These are phyloP conservation scores for Citrus hindsii DNA, from an alignment of 345 rosid species.

Conservation along the genomic window DNA sequence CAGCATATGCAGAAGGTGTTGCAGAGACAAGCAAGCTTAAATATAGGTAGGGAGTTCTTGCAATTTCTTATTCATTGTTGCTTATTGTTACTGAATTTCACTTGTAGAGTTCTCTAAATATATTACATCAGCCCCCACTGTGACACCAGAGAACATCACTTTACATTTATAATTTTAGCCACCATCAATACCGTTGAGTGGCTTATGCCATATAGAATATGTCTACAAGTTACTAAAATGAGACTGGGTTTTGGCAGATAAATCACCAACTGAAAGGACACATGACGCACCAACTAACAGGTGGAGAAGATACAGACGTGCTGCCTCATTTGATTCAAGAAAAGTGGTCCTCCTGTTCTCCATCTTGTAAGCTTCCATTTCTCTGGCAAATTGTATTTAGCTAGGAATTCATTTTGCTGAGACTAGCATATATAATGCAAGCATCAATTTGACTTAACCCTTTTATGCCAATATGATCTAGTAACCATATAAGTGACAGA, in stretches of 20 bases:
- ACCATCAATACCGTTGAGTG: not conserved
- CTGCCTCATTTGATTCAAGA: slow-evolving; percentile 81
- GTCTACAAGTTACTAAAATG: not conserved
- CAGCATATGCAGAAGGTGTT: slow-evolving; percentile 66
- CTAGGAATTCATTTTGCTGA: not conserved
- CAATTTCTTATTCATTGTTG: slow-evolving; percentile 22
- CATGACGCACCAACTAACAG: slow-evolving; percentile 70
- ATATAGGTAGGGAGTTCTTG: slow-evolving; percentile 42
- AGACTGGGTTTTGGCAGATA: slow-evolving; percentile 43
- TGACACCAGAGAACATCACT: not conserved
- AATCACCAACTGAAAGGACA: slow-evolving; percentile 49
- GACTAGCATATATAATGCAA: not conserved
- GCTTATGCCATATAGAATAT: not conserved
- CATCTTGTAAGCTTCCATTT: slow-evolving; percentile 58
- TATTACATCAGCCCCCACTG: not conserved
- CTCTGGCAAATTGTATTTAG: not conserved
- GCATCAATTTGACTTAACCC: not conserved
- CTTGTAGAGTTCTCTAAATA: slow-evolving; percentile 18
- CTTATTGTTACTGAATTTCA: slow-evolving; percentile 22
- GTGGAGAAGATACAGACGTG: slow-evolving; percentile 87
- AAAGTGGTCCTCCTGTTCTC: slow-evolving; percentile 83
- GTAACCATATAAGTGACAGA: not conserved
- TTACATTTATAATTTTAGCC: not conserved
- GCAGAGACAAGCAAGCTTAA: slow-evolving; percentile 83
- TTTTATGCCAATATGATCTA: not conserved